Base-by-base conservation (phyloP, 139 green algal genomes). In the Pseudopediastrum boryanum region DNA sequence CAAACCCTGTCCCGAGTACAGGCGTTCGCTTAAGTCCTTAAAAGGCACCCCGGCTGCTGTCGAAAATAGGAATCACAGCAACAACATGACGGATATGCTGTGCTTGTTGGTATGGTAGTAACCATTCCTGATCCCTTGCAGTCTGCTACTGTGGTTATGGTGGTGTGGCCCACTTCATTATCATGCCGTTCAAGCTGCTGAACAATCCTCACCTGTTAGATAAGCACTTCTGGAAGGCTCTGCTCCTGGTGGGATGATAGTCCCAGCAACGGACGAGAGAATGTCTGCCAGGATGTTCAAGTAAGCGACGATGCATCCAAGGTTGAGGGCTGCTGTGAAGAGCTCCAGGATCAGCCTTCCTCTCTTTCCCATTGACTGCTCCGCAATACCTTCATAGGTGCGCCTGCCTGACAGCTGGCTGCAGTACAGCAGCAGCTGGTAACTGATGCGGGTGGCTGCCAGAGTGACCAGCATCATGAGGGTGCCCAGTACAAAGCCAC, bases 221-320 rank as follows among this genome's bases (percentile, higher is more conserved):
- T 93, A 90, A 1, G 71, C 81, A 50, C 84, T 90, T 2, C 92
- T 83, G 0, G 85, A 92, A 0, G 92, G 92, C 83, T 97, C 92
- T 1, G 91, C 90, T 4, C 92, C 92, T 0, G 92, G 89, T 2
- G 92, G 92, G 52, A 97, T 93, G 48, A 97, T 82, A 0, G 88
- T 95, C 36, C 91, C 90, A 2, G 92, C 90, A 59, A 96, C 92
- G 2, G 71, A 70, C 0, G 86, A 93, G 25, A 95, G 65, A 12
- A 92, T 85, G 82, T 96, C 93, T 16, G 90, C 90, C 56, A 96
- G 69, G 63, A 97, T 94, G 85, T 95, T 94, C 23, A 97, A 75
- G 80, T 94, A 97, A 0, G 92, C 89, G 5, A 97, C 89, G 12
- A 97, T 78, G 65, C 58, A 77, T 10, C 88, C 88, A 46, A 93